Conservation (phyloP, 768 basidiomycete species). For the Amanita molliuscula region DNA sequence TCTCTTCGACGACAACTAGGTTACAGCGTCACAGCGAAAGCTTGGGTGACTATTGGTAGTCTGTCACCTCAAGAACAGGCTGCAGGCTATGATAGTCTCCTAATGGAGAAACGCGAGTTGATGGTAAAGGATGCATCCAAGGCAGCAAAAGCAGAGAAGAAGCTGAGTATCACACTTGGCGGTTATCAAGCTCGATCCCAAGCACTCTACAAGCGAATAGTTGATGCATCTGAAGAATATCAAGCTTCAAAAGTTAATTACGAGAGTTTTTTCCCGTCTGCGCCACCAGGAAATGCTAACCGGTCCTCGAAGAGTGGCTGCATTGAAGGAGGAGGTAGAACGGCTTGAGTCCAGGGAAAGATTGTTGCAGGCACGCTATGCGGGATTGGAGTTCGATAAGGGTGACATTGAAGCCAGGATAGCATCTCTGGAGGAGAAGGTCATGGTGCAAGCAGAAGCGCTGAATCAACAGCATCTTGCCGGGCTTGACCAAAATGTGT, state of each 20-base stretch:
- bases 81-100: slow-evolving; percentile 49
- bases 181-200: slow-evolving; percentile 78
- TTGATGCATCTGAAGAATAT: slow-evolving; percentile 62
- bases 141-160: slow-evolving; percentile 84
- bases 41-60: slow-evolving; percentile 57
- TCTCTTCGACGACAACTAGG: slow-evolving; percentile 47
- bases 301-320: slow-evolving; percentile 68
- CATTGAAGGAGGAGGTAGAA: slow-evolving; percentile 84
- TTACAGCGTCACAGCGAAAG: slow-evolving; percentile 42
- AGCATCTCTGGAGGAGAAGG: slow-evolving; percentile 65
- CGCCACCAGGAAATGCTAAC: slow-evolving; percentile 61
- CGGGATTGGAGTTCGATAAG: slow-evolving; percentile 69
- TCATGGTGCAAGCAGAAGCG: slow-evolving; percentile 80
- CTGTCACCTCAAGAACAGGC: slow-evolving; percentile 53
- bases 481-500: slow-evolving; percentile 35
- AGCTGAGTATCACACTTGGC: slow-evolving; percentile 76
- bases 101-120: slow-evolving; percentile 51
- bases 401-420: slow-evolving; percentile 50
- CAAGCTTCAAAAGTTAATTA: slow-evolving; percentile 58
- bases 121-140: slow-evolving; percentile 79
- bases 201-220: slow-evolving; percentile 52
- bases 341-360: slow-evolving; percentile 67
- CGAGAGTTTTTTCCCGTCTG: slow-evolving; percentile 75
- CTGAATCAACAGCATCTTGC: slow-evolving; percentile 69
- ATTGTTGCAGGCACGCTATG: slow-evolving; percentile 72